Percentiles rank a stretch among this genome's conserved stretches.
phyloP scores from a whole-genome alignment of 164 flowering plant species.

The Kingdonia uniflora region DNA sequence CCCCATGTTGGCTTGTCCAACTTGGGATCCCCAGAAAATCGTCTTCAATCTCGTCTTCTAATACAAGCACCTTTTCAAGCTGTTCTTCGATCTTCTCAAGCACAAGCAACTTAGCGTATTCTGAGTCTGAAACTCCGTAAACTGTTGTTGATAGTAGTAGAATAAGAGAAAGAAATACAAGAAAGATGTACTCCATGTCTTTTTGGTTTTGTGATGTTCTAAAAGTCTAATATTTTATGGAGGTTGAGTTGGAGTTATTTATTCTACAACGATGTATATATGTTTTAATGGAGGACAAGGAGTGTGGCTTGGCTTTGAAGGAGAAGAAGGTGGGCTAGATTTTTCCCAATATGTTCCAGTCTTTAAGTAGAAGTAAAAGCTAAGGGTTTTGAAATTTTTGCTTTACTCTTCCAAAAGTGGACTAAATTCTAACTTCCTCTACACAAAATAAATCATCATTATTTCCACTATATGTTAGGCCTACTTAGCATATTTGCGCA shows the following conservation, averaged over 20 bases:
- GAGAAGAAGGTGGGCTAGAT: slow-evolving; percentile 26
- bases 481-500: too few species aligned
- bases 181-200: slow-evolving; percentile 31
- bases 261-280: slow-evolving; percentile 34
- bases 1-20: slow-evolving; percentile 31
- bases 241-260: too few species aligned
- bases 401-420: slow-evolving; percentile 53
- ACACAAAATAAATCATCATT: background rate
- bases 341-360: slow-evolving; percentile 34
- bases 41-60: slow-evolving; percentile 26
- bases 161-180: slow-evolving; percentile 32
- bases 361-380: slow-evolving; percentile 52
- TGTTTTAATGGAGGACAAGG: slow-evolving; percentile 32
- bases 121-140: slow-evolving; percentile 27
- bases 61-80: slow-evolving; percentile 32
- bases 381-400: slow-evolving; percentile 19
- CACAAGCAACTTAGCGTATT: slow-evolving; percentile 14
- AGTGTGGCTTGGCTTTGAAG: slow-evolving; percentile 75
- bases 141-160: slow-evolving; percentile 26
- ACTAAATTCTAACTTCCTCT: slow-evolving; percentile 14
- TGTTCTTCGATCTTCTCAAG: slow-evolving; percentile 18
- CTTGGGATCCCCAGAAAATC: slow-evolving; percentile 19
- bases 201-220: slow-evolving; percentile 7
- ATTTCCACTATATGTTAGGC: too few species aligned
- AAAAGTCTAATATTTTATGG: slow-evolving; percentile 10